Conservation (phyloP, 345 rosid species). For the Camelina sativa region DNA sequence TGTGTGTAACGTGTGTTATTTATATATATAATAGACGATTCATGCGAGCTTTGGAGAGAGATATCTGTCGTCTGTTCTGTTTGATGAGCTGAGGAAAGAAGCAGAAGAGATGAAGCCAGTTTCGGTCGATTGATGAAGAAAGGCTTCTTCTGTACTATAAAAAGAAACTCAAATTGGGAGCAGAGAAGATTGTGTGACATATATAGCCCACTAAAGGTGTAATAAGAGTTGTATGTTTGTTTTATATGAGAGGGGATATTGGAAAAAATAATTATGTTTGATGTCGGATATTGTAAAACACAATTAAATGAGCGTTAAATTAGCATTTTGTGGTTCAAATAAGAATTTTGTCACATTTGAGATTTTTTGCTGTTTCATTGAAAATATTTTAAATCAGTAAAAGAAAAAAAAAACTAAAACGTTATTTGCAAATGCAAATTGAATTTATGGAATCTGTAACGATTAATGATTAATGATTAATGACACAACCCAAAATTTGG, state of each 20-base stretch:
- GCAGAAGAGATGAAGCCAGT: constrained; percentile 95
- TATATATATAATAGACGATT: constrained; percentile 59
- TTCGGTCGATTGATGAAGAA: constrained; percentile 62
- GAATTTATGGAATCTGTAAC: too few species aligned
- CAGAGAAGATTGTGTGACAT: not conserved
- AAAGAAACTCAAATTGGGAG: not conserved
- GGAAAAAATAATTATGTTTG: constrained; percentile 19
- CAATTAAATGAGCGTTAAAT: not conserved
- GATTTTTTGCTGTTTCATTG: too few species aligned
- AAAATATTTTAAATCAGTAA: too few species aligned
- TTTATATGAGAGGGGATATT: not conserved
- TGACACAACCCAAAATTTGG: too few species aligned
- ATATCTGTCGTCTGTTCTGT: constrained; percentile 81
- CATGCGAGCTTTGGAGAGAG: constrained; percentile 97
- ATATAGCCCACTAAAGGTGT: not conserved
- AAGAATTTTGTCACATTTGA: too few species aligned
- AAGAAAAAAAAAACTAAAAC: too few species aligned
- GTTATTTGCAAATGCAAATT: too few species aligned
- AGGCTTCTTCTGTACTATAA: not conserved
- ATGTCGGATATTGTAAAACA: not conserved
- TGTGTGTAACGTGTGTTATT: not conserved
- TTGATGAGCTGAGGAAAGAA: constrained; percentile 84
- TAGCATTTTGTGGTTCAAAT: too few species aligned
- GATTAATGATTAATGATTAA: too few species aligned
- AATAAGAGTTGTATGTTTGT: constrained; percentile 7